Base-by-base conservation (phyloP, 345 rosid species). In the Salix suchowensis region DNA sequence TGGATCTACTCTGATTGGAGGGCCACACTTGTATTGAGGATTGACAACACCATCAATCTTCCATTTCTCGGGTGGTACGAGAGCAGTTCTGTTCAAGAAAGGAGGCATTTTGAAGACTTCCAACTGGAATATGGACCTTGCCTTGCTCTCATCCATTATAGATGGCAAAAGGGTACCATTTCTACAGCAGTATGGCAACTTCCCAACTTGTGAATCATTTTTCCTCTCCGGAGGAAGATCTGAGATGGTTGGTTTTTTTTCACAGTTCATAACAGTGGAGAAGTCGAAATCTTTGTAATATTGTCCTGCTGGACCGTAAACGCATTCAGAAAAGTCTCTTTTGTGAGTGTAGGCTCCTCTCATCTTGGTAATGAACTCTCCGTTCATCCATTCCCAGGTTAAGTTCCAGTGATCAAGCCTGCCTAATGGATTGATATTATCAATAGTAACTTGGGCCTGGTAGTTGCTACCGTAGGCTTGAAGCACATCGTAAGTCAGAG, bases 371-470 rank as follows among this genome's bases (percentile, higher is more conserved):
- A 93, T 92, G 84, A 96, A 92, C 86, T 96, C 99, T 39, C 91
- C 93, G 65, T 94, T 81, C 86, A 74, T 89, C 98, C 99, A 96
- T 78, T 93, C 96, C 97, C 97, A 96, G 1, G 97, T 93, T 24
- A 96, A 46, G 83, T 96, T 93, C 99, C 99, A 96, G 67, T 86
- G 90, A 76, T 96, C 98, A 19, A 96, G 91, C 8, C 92, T 85
- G 65, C 98, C 95, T 4, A 96, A 77, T 0, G 96, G 94, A 54
- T 74, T 83, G 79, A 79, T 83, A 80, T 96, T 93, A 80, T 93
- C 93, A 10, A 93, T 87, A 5, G 98, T 96, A 39, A 96, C 98
- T 82, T 96, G 94, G 15, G 98, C 99, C 19, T 80, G 85, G 80
- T 96, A 96, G 87, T 87, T 96, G 79, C 86, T 87, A 15, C 72